Percentiles rank a stretch among this genome's conserved stretches.
These are phyloP conservation scores for Meyerozyma carpophila DNA, from an alignment of 1,139 yeast genomes.

Conservation along the genomic window DNA sequence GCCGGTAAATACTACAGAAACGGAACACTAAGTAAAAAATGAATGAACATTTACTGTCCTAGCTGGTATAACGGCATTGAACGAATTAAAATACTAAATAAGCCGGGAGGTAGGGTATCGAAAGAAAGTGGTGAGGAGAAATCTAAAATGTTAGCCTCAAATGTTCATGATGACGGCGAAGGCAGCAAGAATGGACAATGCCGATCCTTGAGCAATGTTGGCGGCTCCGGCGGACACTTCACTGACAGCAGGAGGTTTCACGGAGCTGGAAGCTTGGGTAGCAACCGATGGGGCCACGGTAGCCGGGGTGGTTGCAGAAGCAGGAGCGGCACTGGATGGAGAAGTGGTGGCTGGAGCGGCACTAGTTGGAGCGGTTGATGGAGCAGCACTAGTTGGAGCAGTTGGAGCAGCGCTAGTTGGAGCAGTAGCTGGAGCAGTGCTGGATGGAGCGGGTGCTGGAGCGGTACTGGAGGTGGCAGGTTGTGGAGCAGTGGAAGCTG, in stretches of 20 bases:
- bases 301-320: conserved; percentile 1
- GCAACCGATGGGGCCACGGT: not conserved
- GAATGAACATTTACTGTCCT: not conserved
- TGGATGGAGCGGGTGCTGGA: conserved; percentile 7
- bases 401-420: conserved; percentile 10
- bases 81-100: not conserved
- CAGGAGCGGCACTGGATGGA: conserved; percentile 4
- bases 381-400: conserved; percentile 9
- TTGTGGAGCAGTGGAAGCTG: conserved; percentile 10
- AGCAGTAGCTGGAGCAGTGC: conserved; percentile 9
- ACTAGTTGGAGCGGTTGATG: conserved; percentile 13
- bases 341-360: conserved; percentile 2
- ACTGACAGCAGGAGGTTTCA: not conserved
- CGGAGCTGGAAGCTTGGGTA: not conserved
- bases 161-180: not conserved
- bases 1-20: conserved; percentile 18
- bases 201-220: not conserved
- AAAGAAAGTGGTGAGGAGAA: not conserved
- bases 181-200: not conserved
- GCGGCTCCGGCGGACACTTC: not conserved
- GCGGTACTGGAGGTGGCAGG: conserved; percentile 3
- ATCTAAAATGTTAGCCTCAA: not conserved
- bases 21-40: conserved; percentile 2
- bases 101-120: not conserved
- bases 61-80: not conserved